Evolutionary conservation across 805 yeast species (phyloP), one percentile per base, ranked within the genome.

Genomic region (Metschnikowia dekortorum): DNA sequence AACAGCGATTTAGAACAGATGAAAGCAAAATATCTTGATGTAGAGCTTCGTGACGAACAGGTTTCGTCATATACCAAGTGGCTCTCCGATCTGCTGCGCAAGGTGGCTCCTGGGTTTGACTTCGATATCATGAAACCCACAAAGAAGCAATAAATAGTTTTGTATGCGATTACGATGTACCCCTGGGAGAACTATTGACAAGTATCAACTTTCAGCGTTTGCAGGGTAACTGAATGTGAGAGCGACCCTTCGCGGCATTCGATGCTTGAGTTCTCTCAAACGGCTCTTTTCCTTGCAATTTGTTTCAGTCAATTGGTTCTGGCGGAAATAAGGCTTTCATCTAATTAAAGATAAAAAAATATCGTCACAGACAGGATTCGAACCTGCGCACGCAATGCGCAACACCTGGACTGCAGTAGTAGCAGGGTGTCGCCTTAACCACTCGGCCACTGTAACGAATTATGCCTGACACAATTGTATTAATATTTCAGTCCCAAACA

Each of bases 321-420:
- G 26, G 5, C 8, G 11, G 11, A 36, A 9, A 6, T 2, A 8
- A 14, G 5, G 11, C 18, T 13, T n/a, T 37, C 13, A 22, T 6
- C 4, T 8, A 11, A 6, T 11, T 30, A 52, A 47, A 26, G 6
- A 7, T 7, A 9, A 26, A 38, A 50, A 49, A 42, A 11, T 40
- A 10, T 18, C 96, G 96, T 87, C 87, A 89, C 95, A 86, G 95
- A 88, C 96, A 89, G 95, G 96, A 89, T 89, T 89, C 96, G 96
- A 89, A 89, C 96, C 95, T 89, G 96, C 96, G 96, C 68, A 71
- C 73, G 76, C 66, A 73, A 63, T 65, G 65, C 76, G 73, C 78
- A 73, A 71, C 72, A 67, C 74, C 74, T 70, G 50, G 50, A 54
- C 73, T 54, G 53, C 53, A 28, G 3, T 6, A 35, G 22, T 59